These are phyloP conservation scores for Candida peoriensis DNA, from an alignment of 805 yeast species.

Conservation along the genomic window DNA sequence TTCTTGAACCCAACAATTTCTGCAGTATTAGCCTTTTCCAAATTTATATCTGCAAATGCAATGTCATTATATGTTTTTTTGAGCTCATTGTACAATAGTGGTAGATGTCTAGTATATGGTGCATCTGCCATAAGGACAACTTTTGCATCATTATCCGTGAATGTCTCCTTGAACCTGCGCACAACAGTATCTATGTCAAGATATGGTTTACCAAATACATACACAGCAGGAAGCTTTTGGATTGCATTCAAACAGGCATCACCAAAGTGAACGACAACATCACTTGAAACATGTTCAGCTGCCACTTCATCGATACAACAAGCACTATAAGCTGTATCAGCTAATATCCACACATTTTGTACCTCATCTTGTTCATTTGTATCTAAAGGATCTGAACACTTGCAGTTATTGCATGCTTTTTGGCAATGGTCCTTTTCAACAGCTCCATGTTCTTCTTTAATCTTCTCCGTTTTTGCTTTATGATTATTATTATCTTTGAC, in stretches of 20 bases:
- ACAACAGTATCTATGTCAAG: conserved; percentile 39
- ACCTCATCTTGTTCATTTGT: conserved; percentile 1
- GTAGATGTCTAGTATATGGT: conserved; percentile 48
- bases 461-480: background rate
- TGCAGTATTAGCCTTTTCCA: conserved; percentile 28
- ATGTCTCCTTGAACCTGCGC: conserved; percentile 36
- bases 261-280: conserved; percentile 87
- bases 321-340: conserved; percentile 92
- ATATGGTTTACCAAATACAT: conserved; percentile 69
- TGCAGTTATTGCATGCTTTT: conserved; percentile 18
- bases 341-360: conserved; percentile 69
- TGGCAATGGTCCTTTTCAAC: conserved; percentile 15
- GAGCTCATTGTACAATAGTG: conserved; percentile 32
- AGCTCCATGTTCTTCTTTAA: conserved; percentile 1
- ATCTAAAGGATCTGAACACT: conserved; percentile 21
- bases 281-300: conserved; percentile 85
- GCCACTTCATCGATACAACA: conserved; percentile 98
- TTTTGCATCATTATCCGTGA: conserved; percentile 34
- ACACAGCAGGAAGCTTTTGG: conserved; percentile 65
- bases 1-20: conserved; percentile 36
- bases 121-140: conserved; percentile 74
- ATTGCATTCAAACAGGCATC: conserved; percentile 88
- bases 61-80: conserved; percentile 28
- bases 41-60: conserved; percentile 37
- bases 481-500: conserved; percentile 1